A percentile compares a stretch with the other conserved stretches of the same genome.
Evolutionary conservation across 2,329 filamentous ascomycete species (phyloP).

Genomic region (Fusarium sp.): DNA sequence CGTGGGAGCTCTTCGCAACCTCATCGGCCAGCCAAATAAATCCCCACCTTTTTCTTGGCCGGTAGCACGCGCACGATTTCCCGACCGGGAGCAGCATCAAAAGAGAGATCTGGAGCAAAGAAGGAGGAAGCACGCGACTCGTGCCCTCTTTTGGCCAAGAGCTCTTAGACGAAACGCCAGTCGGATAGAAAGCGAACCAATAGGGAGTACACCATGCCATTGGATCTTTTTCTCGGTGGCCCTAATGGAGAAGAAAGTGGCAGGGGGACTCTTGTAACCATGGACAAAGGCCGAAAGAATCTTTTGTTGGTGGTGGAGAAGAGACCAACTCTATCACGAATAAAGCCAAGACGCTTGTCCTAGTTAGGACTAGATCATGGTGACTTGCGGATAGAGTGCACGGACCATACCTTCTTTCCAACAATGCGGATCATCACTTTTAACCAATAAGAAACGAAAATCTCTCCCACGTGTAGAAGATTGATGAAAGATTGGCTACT

Average conservation of each 20-base stretch:
- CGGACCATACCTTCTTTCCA: conserved; percentile 5
- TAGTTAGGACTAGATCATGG: conserved; percentile 5
- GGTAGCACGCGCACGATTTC: not conserved
- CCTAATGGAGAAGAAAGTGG: conserved; percentile 20
- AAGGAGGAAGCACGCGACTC: conserved; percentile 34
- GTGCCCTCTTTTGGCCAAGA: conserved; percentile 24
- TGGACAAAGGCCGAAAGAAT: conserved; percentile 7
- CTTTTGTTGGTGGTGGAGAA: not conserved
- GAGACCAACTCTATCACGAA: conserved; percentile 40
- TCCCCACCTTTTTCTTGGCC: conserved; percentile 2
- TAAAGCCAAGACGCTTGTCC: conserved; percentile 35
- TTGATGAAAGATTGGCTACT: conserved; percentile 42
- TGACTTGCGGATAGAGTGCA: conserved; percentile 18
- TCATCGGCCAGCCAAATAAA: conserved; percentile 5
- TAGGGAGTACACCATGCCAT: conserved; percentile 20
- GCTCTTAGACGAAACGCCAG: conserved; percentile 12
- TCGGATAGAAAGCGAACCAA: conserved; percentile 16
- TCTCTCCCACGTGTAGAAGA: conserved; percentile 35
- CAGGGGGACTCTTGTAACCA: not conserved
- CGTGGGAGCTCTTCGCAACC: conserved; percentile 8
- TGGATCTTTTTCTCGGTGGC: conserved; percentile 14
- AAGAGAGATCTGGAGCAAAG: not conserved
- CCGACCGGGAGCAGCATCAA: not conserved
- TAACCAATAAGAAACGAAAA: conserved; percentile 15
- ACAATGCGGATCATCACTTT: not conserved